phyloP scores from a whole-genome alignment of 1,284 basidiomycete genomes.

The Heliocybe sulcata region DNA sequence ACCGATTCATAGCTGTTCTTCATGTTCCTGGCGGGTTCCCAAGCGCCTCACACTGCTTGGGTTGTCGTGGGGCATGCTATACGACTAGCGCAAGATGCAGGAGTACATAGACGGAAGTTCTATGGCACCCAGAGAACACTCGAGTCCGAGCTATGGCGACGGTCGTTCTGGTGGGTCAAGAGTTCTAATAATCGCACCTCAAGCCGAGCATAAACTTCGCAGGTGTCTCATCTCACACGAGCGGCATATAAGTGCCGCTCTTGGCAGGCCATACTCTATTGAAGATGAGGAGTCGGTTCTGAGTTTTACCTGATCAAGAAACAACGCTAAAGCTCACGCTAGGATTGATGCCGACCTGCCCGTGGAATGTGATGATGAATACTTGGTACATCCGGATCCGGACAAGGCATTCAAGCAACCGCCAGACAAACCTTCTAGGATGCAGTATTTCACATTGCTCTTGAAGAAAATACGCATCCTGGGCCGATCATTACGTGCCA shows the following conservation, averaged over 20 bases:
- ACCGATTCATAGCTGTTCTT: background rate
- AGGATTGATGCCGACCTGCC: constrained; percentile 71
- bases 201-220: background rate
- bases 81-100: constrained; percentile 61
- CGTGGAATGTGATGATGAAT: constrained; percentile 57
- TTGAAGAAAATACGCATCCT: constrained; percentile 53
- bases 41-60: constrained; percentile 68
- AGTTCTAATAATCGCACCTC: background rate
- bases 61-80: constrained; percentile 65
- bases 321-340: constrained; percentile 1
- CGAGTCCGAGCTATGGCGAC: constrained; percentile 67
- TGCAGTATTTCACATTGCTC: constrained; percentile 45
- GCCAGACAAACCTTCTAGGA: constrained; percentile 30
- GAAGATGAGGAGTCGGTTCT: constrained; percentile 91
- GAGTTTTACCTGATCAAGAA: constrained; percentile 16
- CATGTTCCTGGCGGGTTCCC: constrained; percentile 46
- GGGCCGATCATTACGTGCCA: constrained; percentile 46
- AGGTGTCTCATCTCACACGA: constrained; percentile 64
- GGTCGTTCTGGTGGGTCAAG: constrained; percentile 66
- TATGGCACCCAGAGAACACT: constrained; percentile 28
- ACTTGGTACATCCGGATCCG: constrained; percentile 41
- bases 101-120: constrained; percentile 51
- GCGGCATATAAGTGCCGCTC: constrained; percentile 55
- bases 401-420: constrained; percentile 40
- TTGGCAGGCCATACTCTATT: constrained; percentile 78